Conservation (phyloP, 805 yeast species). For the Kazachstania bromeliacearum region DNA sequence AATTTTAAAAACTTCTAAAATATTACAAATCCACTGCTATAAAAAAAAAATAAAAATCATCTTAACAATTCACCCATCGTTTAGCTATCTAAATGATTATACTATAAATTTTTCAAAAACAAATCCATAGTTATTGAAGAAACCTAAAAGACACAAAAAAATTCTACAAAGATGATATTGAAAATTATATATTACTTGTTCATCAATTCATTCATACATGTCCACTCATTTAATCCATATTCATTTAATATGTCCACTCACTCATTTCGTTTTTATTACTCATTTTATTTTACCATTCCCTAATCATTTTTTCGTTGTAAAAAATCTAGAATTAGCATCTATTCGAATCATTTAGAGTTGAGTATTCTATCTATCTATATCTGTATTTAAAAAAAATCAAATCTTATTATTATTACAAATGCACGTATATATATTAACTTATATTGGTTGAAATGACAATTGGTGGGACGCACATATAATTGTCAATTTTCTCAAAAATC, state of each 20-base stretch:
- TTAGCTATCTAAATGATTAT: no score
- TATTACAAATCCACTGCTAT: neutral
- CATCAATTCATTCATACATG: conserved; percentile 1
- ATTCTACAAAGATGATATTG: no score
- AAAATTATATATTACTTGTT: neutral
- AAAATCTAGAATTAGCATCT: no score
- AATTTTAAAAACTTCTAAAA: no score
- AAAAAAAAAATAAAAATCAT: neutral
- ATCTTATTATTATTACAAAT: no score
- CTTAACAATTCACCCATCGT: neutral
- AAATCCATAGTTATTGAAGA: no score
- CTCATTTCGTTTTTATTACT: conserved; percentile 1
- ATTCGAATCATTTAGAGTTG: no score
- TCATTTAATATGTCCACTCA: conserved; percentile 5
- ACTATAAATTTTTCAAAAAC: no score
- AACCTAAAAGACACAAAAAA: no score
- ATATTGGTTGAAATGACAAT: neutral
- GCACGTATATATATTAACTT: neutral
- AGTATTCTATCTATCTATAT: no score
- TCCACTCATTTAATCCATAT: conserved; percentile 4
- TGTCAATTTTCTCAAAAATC: neutral
- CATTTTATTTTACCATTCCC: neutral
- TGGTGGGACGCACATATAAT: neutral
- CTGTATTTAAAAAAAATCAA: neutral
- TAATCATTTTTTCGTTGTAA: neutral